Percentiles rank a stretch among this genome's conserved stretches.
Evolutionary conservation across 2,329 filamentous ascomycete species (phyloP).

Genomic region (Penicillium sp.): DNA sequence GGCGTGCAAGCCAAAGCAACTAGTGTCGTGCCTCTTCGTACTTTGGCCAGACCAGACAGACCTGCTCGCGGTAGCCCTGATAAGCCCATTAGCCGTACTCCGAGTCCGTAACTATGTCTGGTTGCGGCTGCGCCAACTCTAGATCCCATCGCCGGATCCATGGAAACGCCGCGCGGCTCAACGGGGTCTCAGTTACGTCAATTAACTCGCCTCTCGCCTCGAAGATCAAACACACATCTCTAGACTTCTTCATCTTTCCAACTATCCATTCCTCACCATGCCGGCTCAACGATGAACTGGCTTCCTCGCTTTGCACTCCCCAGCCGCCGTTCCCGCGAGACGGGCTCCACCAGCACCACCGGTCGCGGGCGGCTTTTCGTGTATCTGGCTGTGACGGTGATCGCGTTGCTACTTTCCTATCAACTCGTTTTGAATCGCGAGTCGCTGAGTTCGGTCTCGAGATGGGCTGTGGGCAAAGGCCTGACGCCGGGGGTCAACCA

Average conservation of each 20-base stretch:
- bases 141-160: background rate
- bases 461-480: conserved; percentile 4
- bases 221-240: background rate
- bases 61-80: background rate
- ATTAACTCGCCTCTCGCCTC: background rate
- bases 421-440: conserved; percentile 23
- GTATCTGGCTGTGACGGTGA: conserved; percentile 17
- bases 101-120: background rate
- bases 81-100: no score
- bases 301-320: conserved; percentile 1
- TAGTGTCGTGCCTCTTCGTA: background rate
- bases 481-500: background rate
- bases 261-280: background rate
- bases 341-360: background rate
- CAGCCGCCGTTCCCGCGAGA: background rate
- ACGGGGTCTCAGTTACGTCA: background rate
- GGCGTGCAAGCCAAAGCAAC: no score
- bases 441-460: conserved; percentile 4
- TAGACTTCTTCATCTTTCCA: no score
- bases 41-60: background rate
- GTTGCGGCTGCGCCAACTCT: background rate
- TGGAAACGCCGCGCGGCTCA: background rate
- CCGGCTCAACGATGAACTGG: conserved; percentile 7
- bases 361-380: conserved; percentile 16
- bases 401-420: conserved; percentile 21